These are phyloP conservation scores for Leishmania lainsoni DNA, from an alignment of 208 protist genomes.

Conservation along the genomic window DNA sequence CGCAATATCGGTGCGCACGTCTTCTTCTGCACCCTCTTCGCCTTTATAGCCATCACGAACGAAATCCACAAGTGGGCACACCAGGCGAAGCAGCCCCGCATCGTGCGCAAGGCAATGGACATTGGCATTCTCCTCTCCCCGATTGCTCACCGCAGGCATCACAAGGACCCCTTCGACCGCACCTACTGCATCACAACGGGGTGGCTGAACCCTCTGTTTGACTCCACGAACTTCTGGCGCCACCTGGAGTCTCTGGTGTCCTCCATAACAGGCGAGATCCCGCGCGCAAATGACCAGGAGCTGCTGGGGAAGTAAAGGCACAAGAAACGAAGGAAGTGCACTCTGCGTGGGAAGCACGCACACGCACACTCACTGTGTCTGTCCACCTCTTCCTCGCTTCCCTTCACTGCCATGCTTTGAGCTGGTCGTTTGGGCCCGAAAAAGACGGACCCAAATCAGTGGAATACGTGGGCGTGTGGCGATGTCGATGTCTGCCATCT, in stretches of 20 bases:
- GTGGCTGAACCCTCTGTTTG: conserved; percentile 92
- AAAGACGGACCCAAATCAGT: too few relatives aligned
- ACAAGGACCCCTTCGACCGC: conserved; percentile 89
- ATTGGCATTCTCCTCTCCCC: conserved; percentile 84
- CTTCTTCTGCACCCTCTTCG: conserved; percentile 69
- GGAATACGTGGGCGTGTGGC: too few relatives aligned
- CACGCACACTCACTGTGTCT: too few relatives aligned
- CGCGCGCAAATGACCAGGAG: conserved; percentile 80
- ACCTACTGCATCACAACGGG: conserved; percentile 97
- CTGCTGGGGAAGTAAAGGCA: conserved; percentile 71
- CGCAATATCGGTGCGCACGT: conserved; percentile 70
- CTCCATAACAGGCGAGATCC: conserved; percentile 74
- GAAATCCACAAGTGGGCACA: conserved; percentile 96
- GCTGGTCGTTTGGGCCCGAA: too few relatives aligned
- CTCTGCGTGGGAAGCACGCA: background rate
- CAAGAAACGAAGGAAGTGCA: background rate
- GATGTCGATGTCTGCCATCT: too few relatives aligned
- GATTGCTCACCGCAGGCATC: conserved; percentile 87
- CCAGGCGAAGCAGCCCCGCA: conserved; percentile 58
- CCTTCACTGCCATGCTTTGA: background rate
- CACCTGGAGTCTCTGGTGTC: conserved; percentile 81
- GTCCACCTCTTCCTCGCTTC: background rate
- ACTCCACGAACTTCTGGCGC: conserved; percentile 91
- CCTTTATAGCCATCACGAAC: conserved; percentile 92
- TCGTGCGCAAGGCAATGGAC: conserved; percentile 73